Conservation (phyloP, 2,329 filamentous ascomycete genomes). For the Paracorniculantispora psalliotae region DNA sequence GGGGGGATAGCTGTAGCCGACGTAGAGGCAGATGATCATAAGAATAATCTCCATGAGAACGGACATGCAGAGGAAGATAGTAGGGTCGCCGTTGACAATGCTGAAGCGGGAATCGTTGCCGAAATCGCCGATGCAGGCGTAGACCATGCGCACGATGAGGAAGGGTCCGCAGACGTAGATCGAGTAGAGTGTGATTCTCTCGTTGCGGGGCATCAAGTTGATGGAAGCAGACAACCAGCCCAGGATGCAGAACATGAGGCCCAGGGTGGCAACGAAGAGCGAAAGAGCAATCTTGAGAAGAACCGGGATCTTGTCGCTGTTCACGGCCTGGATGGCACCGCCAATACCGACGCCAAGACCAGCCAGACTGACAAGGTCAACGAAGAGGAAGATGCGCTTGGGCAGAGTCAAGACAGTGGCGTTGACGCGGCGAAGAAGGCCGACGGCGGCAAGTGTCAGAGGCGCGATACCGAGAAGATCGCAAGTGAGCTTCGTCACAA, state of each 20-base stretch:
- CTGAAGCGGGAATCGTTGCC: slow-evolving; percentile 13
- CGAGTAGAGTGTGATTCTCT: slow-evolving; percentile 13
- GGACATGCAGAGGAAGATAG: slow-evolving; percentile 17
- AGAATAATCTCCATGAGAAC: slow-evolving; percentile 16
- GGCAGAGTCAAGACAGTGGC: background rate
- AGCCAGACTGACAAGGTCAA: slow-evolving; percentile 11
- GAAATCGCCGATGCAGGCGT: slow-evolving; percentile 15
- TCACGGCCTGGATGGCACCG: slow-evolving; percentile 13
- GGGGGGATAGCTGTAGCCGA: slow-evolving; percentile 13
- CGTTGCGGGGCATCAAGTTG: slow-evolving; percentile 2
- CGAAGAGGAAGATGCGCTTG: slow-evolving; percentile 1
- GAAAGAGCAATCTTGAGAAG: slow-evolving; percentile 14
- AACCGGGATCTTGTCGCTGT: slow-evolving; percentile 9
- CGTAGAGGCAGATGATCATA: slow-evolving; percentile 15
- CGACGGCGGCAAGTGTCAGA: slow-evolving; percentile 15
- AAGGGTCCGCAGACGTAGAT: slow-evolving; percentile 14
- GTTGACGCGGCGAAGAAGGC: slow-evolving; percentile 14
- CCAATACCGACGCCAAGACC: slow-evolving; percentile 15
- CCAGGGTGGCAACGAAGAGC: slow-evolving; percentile 15
- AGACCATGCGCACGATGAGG: slow-evolving; percentile 16
- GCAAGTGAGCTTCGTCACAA: slow-evolving; percentile 16
- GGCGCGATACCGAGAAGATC: slow-evolving; percentile 16
- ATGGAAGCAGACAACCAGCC: slow-evolving; percentile 6
- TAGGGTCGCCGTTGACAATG: slow-evolving; percentile 15
- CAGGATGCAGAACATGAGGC: slow-evolving; percentile 14